Evolutionary conservation across 192 early-diverging fungal species (phyloP).

Genomic region (Podila horticola): DNA sequence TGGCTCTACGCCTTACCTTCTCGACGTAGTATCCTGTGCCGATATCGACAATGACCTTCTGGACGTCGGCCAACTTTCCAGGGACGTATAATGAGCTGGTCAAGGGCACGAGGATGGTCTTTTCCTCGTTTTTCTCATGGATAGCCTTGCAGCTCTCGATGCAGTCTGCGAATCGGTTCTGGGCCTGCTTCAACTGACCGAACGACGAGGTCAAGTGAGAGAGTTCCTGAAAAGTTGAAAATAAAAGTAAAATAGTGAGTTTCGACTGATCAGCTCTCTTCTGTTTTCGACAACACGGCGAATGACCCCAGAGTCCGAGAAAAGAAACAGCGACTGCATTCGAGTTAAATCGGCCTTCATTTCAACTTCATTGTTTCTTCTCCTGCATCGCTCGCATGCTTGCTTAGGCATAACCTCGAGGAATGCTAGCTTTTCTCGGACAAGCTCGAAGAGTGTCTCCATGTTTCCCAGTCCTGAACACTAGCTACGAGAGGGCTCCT

Average conservation of each 20-base stretch:
- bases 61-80: constrained; percentile 81
- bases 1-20: constrained; percentile 67
- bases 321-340: too few relatives aligned
- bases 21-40: constrained; percentile 97
- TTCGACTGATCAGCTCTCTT: background rate
- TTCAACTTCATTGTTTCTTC: too few relatives aligned
- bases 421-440: too few relatives aligned
- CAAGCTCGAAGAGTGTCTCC: background rate
- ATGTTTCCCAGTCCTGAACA: background rate
- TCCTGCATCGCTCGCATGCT: too few relatives aligned
- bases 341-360: too few relatives aligned
- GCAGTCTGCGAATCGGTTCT: constrained; percentile 87
- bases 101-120: constrained; percentile 79
- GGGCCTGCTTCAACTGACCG: constrained; percentile 87
- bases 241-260: background rate
- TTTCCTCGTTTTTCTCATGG: constrained; percentile 58
- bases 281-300: too few relatives aligned
- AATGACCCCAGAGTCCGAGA: too few relatives aligned
- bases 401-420: too few relatives aligned
- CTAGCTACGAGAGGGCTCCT: background rate
- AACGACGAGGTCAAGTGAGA: constrained; percentile 86
- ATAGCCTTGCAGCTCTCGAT: constrained; percentile 75
- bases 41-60: constrained; percentile 93
- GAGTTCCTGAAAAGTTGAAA: constrained; percentile 71
- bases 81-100: constrained; percentile 93